These are phyloP conservation scores for Massospora cicadina DNA, from an alignment of 371 early-diverging fungal species.

Conservation along the genomic window DNA sequence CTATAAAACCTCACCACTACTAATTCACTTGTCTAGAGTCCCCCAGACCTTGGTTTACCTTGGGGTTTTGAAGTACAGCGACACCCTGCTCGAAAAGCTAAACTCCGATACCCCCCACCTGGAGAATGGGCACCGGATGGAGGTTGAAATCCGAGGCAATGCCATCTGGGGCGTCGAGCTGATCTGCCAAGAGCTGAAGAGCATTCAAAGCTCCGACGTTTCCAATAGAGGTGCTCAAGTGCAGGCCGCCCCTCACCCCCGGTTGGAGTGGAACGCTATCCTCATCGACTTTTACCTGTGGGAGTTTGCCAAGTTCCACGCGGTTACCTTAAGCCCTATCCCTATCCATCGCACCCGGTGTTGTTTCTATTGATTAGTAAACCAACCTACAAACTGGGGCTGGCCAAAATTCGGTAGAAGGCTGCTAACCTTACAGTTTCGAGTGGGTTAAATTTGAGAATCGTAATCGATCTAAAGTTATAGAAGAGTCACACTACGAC, in stretches of 20 bases:
- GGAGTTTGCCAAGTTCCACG: slow-evolving; percentile 62
- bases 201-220: background rate
- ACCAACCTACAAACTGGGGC: too few relatives aligned
- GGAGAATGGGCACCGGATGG: slow-evolving; percentile 37
- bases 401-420: too few relatives aligned
- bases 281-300: slow-evolving; percentile 75
- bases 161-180: slow-evolving; percentile 76
- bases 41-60: slow-evolving; percentile 52
- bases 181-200: slow-evolving; percentile 2
- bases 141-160: slow-evolving; percentile 72
- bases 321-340: slow-evolving; percentile 29
- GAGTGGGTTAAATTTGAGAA: too few relatives aligned
- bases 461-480: too few relatives aligned
- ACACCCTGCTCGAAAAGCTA: slow-evolving; percentile 27
- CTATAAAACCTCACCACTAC: too few relatives aligned
- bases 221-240: slow-evolving; percentile 27
- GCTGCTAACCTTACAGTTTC: too few relatives aligned
- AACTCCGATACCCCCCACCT: slow-evolving; percentile 22
- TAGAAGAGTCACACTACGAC: too few relatives aligned
- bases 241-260: slow-evolving; percentile 15
- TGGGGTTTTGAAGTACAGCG: slow-evolving; percentile 48
- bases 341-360: slow-evolving; percentile 68
- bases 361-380: slow-evolving; percentile 49
- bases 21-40: slow-evolving; percentile 19
- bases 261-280: slow-evolving; percentile 37